Conservation (phyloP, 306 rosid genomes). For the Rubus idaeus region DNA sequence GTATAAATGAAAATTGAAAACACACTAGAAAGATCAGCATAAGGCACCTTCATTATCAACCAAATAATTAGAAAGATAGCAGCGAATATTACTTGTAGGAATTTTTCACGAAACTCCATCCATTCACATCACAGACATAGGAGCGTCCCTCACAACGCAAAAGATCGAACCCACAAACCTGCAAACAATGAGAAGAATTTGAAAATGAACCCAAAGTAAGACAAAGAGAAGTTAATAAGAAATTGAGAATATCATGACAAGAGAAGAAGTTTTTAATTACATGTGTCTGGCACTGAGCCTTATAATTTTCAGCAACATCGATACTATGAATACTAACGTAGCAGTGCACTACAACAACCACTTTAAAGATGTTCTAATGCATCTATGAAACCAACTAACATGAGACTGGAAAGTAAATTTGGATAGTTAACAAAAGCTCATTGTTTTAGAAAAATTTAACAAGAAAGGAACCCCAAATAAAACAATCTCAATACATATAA, state of each 20-base stretch:
- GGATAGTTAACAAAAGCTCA: neutral
- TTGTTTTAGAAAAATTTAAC: neutral
- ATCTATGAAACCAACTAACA: neutral
- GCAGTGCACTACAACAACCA: neutral
- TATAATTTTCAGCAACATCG: neutral
- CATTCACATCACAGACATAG: slow-evolving; percentile 97
- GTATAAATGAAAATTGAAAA: slow-evolving; percentile 11
- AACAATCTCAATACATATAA: neutral
- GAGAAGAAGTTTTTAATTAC: neutral
- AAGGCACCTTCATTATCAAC: slow-evolving; percentile 14
- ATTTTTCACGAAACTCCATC: slow-evolving; percentile 98
- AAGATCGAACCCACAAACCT: slow-evolving; percentile 99
- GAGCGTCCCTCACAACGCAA: slow-evolving; percentile 93
- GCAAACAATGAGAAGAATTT: slow-evolving; percentile 34
- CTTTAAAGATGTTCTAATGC: neutral
- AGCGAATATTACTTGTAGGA: slow-evolving; percentile 72
- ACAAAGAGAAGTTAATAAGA: neutral
- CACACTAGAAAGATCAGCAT: slow-evolving; percentile 16
- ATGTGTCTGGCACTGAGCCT: neutral
- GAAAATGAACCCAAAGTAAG: slow-evolving; percentile 20
- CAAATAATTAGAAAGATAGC: slow-evolving; percentile 15
- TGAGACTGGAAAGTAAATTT: neutral
- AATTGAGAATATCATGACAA: slow-evolving; percentile 8
- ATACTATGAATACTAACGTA: neutral
- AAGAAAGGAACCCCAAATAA: neutral